Evolutionary conservation across 1,139 yeast species (phyloP).

Genomic region (Meyerozyma carpophila): DNA sequence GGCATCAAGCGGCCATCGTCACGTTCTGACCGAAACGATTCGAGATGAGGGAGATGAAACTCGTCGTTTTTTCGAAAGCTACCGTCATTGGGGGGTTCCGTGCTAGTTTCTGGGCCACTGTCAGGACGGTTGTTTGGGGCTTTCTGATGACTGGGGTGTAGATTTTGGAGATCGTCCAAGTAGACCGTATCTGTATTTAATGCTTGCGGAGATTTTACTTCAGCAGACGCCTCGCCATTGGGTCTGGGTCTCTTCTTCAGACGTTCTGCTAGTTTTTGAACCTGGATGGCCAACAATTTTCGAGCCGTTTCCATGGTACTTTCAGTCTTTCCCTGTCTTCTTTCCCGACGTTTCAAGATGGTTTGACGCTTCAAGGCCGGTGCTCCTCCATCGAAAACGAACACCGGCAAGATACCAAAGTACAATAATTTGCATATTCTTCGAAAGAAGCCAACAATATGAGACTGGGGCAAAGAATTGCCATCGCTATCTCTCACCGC

Average conservation of each 20-base stretch:
- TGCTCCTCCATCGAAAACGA: conserved; percentile 97
- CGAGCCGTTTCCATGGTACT: conserved; percentile 74
- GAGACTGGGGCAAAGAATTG: conserved; percentile 70
- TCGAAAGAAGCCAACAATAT: conserved; percentile 89
- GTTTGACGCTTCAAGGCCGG: conserved; percentile 80
- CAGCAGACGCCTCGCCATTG: neutral
- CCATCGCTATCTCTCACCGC: conserved; percentile 91
- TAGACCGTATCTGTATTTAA: conserved; percentile 20
- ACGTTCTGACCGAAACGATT: conserved; percentile 27
- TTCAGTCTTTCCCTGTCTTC: conserved; percentile 71
- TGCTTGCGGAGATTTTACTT: conserved; percentile 2
- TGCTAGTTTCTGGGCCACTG: conserved; percentile 3
- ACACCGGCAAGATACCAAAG: conserved; percentile 87
- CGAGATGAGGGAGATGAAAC: conserved; percentile 73
- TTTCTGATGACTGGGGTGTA: conserved; percentile 12
- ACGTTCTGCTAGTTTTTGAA: conserved; percentile 54
- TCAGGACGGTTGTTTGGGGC: conserved; percentile 5
- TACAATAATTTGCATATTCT: conserved; percentile 86
- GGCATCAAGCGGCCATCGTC: conserved; percentile 72
- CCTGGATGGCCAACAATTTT: conserved; percentile 70
- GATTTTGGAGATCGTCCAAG: conserved; percentile 38
- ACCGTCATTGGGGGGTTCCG: neutral
- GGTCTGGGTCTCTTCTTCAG: conserved; percentile 5
- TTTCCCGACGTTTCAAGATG: conserved; percentile 60
- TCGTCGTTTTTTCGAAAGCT: conserved; percentile 53